A percentile compares a stretch with the other conserved stretches of the same genome.
These are phyloP conservation scores for Phytophthora syringae DNA, from an alignment of 352 stramenopile genomes.

Conservation along the genomic window DNA sequence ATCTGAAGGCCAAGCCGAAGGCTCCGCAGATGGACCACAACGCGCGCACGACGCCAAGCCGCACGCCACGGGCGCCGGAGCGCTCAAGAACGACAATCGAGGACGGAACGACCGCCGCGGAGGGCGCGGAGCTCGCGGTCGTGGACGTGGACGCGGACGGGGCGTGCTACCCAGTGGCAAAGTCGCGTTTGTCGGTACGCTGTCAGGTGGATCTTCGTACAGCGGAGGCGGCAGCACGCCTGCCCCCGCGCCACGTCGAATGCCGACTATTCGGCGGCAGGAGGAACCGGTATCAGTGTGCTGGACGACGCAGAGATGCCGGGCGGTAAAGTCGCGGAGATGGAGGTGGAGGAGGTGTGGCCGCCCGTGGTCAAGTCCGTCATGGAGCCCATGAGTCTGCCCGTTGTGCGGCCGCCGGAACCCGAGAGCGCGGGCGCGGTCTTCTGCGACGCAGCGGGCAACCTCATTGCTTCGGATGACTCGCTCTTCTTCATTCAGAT, in stretches of 20 bases:
- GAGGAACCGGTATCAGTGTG: constrained; percentile 87
- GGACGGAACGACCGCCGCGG: constrained; percentile 53
- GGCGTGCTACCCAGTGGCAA: constrained; percentile 69
- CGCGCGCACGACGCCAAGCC: constrained; percentile 30
- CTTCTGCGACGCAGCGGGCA: constrained; percentile 68
- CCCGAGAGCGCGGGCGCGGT: constrained; percentile 63
- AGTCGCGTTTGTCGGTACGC: constrained; percentile 80
- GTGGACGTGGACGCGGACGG: constrained; percentile 53
- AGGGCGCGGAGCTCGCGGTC: constrained; percentile 45
- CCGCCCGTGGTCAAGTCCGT: constrained; percentile 76
- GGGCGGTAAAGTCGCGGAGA: constrained; percentile 52
- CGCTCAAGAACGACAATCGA: constrained; percentile 37
- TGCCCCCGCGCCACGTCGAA: constrained; percentile 40
- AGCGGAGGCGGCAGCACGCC: constrained; percentile 47
- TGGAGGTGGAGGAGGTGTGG: constrained; percentile 81
- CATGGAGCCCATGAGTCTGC: constrained; percentile 87
- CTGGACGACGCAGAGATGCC: constrained; percentile 75
- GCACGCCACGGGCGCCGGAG: constrained; percentile 21
- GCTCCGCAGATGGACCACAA: neutral
- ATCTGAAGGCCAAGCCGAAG: constrained; percentile 33
- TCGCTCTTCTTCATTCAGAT: constrained; percentile 86
- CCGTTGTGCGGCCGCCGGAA: constrained; percentile 71
- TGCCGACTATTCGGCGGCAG: constrained; percentile 61
- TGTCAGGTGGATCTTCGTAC: constrained; percentile 83
- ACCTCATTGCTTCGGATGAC: constrained; percentile 66